Conservation (phyloP, 2,329 filamentous ascomycete genomes). For the Macrophomina tecta region DNA sequence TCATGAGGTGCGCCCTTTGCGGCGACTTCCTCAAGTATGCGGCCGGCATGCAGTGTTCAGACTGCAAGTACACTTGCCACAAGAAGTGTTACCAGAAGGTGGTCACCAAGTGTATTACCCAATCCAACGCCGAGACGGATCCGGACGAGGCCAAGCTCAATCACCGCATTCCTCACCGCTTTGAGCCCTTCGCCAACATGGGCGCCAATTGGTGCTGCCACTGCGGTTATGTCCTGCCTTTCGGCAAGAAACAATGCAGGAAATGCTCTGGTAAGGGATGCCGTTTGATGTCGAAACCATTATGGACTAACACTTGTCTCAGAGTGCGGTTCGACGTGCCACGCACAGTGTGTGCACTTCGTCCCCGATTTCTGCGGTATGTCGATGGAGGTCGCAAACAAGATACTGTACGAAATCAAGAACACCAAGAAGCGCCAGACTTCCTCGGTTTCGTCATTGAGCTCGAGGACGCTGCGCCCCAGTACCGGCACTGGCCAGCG, state of each 20-base stretch:
- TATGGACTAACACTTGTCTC: conserved; percentile 33
- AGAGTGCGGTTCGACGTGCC: conserved; percentile 92
- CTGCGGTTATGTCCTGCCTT: conserved; percentile 92
- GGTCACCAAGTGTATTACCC: conserved; percentile 99
- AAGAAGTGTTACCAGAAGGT: conserved; percentile 96
- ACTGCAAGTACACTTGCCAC: conserved; percentile 99
- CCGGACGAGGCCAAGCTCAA: conserved; percentile 99
- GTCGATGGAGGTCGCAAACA: conserved; percentile 96
- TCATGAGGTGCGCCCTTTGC: conserved; percentile 98
- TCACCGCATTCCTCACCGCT: conserved; percentile 96
- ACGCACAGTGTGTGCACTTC: conserved; percentile 89
- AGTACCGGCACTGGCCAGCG: conserved; percentile 53
- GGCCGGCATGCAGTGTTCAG: conserved; percentile 97
- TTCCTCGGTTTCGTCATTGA: conserved; percentile 61
- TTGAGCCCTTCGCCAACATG: conserved; percentile 95
- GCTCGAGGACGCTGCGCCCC: conserved; percentile 70
- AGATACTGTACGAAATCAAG: conserved; percentile 86
- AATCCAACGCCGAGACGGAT: conserved; percentile 97
- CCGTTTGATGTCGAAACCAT: background rate
- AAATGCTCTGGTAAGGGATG: conserved; percentile 79
- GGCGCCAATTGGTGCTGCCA: conserved; percentile 99
- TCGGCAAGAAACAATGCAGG: conserved; percentile 93
- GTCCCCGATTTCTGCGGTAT: conserved; percentile 99
- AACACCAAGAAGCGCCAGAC: conserved; percentile 74
- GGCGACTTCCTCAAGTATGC: conserved; percentile 99